Evolutionary conservation across 768 basidiomycete genomes (phyloP).

Genomic region (Lentinula detonsa): DNA sequence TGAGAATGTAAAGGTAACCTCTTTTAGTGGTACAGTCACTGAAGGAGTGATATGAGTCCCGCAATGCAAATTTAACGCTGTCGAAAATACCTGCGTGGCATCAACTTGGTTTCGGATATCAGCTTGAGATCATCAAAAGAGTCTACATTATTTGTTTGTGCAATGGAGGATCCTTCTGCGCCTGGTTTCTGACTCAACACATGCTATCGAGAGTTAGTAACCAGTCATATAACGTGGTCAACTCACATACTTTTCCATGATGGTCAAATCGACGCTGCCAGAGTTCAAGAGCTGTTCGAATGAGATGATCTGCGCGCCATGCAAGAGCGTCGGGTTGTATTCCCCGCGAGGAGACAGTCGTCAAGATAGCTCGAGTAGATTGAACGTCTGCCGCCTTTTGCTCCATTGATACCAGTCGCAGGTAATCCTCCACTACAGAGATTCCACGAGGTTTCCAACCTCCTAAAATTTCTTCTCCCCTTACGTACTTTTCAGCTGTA

Average conservation of each 20-base stretch:
- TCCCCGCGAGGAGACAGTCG: constrained; percentile 44
- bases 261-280: constrained; percentile 86
- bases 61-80: background rate
- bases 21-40: constrained; percentile 84
- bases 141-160: constrained; percentile 28
- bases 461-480: constrained; percentile 81
- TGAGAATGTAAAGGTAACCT: constrained; percentile 75
- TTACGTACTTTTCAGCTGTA: constrained; percentile 91
- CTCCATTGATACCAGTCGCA: constrained; percentile 65
- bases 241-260: constrained; percentile 52
- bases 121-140: constrained; percentile 56
- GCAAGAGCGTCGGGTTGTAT: constrained; percentile 45
- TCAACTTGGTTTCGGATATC: constrained; percentile 64
- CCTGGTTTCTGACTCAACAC: constrained; percentile 65
- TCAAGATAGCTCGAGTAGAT: constrained; percentile 74
- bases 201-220: constrained; percentile 43
- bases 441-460: constrained; percentile 87
- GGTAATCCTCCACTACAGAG: constrained; percentile 83
- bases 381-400: constrained; percentile 83
- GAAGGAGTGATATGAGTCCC: background rate
- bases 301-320: constrained; percentile 63
- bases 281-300: constrained; percentile 62
- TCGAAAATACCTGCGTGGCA: constrained; percentile 56
- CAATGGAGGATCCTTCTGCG: constrained; percentile 42
- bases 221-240: background rate